Conservation (phyloP, 75 land plant genomes). For the Azolla pinnata region DNA sequence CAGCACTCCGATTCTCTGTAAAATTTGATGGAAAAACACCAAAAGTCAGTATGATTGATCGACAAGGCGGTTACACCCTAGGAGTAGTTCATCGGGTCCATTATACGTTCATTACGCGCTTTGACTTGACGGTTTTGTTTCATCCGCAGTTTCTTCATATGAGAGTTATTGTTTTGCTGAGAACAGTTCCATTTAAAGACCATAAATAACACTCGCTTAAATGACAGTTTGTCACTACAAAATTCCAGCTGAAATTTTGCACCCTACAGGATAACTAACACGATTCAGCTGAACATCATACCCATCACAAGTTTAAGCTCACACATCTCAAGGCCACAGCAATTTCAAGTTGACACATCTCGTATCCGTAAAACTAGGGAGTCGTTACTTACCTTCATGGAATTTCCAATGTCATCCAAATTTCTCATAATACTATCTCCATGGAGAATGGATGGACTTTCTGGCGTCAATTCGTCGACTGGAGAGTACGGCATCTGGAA, state of each 20-base stretch:
- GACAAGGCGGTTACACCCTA: neutral
- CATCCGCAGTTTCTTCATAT: no score
- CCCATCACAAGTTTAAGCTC: no score
- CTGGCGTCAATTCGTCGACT: neutral
- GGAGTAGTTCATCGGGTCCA: neutral
- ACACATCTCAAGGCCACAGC: no score
- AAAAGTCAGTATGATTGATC: neutral
- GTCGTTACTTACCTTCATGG: neutral
- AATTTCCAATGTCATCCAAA: neutral
- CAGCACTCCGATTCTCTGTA: conserved; percentile 3
- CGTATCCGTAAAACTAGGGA: no score
- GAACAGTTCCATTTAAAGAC: neutral
- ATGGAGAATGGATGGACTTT: neutral
- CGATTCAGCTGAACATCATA: no score
- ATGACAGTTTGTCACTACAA: neutral
- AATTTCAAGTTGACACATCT: no score
- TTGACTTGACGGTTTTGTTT: no score
- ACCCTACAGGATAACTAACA: no score
- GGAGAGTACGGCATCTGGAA: conserved; percentile 6
- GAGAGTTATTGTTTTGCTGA: neutral
- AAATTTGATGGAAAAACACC: neutral
- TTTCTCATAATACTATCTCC: neutral
- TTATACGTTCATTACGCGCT: neutral
- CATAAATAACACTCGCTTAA: neutral
- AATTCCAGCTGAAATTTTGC: no score